phyloP scores from a whole-genome alignment of 371 early-diverging fungal genomes.

The Apophysomyces elegans region DNA sequence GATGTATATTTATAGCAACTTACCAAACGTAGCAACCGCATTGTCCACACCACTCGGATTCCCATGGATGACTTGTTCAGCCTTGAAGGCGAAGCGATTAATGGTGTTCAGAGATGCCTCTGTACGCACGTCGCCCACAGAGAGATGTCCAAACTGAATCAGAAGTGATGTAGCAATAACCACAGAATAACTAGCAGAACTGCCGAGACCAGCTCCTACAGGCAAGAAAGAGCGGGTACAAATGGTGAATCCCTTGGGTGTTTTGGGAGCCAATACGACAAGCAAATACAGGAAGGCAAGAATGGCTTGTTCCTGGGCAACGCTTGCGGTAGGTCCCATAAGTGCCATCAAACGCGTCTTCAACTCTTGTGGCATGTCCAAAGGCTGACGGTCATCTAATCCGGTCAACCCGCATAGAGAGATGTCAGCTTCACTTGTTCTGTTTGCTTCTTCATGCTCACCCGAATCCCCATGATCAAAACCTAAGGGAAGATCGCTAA shows the following conservation, averaged over 20 bases:
- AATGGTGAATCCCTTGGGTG: constrained; percentile 53
- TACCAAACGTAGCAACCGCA: constrained; percentile 84
- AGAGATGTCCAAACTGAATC: constrained; percentile 46
- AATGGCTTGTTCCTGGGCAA: constrained; percentile 37
- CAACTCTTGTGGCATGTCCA: constrained; percentile 38
- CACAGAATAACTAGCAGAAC: constrained; percentile 92
- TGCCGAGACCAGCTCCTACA: constrained; percentile 96
- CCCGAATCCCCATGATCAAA: constrained; percentile 26
- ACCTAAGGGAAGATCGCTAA: constrained; percentile 39
- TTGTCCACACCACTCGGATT: constrained; percentile 97
- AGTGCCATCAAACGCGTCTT: constrained; percentile 20
- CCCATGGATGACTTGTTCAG: constrained; percentile 95
- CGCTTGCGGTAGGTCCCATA: constrained; percentile 13
- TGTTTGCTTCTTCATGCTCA: constrained; percentile 5
- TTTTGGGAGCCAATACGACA: constrained; percentile 27
- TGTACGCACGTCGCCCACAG: constrained; percentile 22
- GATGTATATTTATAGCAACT: not conserved
- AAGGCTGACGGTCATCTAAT: constrained; percentile 41
- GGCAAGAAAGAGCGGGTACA: constrained; percentile 81
- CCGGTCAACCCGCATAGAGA: no score
- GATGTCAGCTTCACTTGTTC: no score
- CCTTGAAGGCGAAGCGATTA: constrained; percentile 87
- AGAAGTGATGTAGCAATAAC: constrained; percentile 80
- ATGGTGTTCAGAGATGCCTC: constrained; percentile 48
- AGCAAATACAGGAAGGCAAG: constrained; percentile 54